phyloP scores from a whole-genome alignment of 768 basidiomycete genomes.

The Amanita pseudoporphyria region DNA sequence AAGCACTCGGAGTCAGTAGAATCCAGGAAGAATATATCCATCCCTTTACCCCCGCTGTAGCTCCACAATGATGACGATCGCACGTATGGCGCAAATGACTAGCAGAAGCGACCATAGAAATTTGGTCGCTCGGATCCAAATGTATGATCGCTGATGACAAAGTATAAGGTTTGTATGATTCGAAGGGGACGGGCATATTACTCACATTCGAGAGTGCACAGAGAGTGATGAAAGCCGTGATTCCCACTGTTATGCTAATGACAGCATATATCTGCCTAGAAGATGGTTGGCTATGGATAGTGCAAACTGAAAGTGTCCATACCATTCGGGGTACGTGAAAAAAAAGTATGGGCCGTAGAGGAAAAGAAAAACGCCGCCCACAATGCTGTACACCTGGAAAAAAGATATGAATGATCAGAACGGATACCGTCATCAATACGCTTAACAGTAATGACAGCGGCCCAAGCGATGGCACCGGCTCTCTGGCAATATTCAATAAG shows the following conservation, averaged over 20 bases:
- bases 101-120: slow-evolving; percentile 68
- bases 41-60: slow-evolving; percentile 49
- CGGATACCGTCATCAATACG: slow-evolving; percentile 7
- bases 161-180: slow-evolving; percentile 8
- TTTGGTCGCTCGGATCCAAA: slow-evolving; percentile 53
- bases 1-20: slow-evolving; percentile 4
- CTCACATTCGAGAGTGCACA: slow-evolving; percentile 58
- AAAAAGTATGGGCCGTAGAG: slow-evolving; percentile 52
- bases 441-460: slow-evolving; percentile 49
- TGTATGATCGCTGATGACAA: slow-evolving; percentile 50
- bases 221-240: slow-evolving; percentile 40
- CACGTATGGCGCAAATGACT: slow-evolving; percentile 52
- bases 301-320: slow-evolving; percentile 13
- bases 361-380: slow-evolving; percentile 55
- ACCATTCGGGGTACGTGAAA: slow-evolving; percentile 65
- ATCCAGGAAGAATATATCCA: slow-evolving; percentile 5
- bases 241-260: slow-evolving; percentile 44
- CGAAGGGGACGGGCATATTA: slow-evolving; percentile 13
- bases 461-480: slow-evolving; percentile 67
- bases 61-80: slow-evolving; percentile 65
- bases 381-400: slow-evolving; percentile 52
- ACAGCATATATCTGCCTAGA: slow-evolving; percentile 38
- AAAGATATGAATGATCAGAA: slow-evolving; percentile 6
- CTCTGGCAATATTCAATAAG: slow-evolving; percentile 34
- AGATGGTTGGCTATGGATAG: not conserved